phyloP scores from a whole-genome alignment of 441 rosid genomes.

The Jatropha podagrica region DNA sequence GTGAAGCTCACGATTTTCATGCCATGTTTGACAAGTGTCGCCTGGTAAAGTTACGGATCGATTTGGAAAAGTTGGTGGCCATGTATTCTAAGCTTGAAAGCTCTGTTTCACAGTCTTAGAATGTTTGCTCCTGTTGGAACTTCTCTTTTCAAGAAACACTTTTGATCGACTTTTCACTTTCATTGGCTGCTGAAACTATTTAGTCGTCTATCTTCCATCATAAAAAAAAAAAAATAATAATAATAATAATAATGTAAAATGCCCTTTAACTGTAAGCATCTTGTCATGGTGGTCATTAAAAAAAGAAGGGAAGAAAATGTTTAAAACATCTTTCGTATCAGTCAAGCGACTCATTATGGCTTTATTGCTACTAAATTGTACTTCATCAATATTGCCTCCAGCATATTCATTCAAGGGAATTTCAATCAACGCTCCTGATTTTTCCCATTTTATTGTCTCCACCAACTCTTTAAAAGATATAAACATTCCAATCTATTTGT shows the following conservation, averaged over 20 bases:
- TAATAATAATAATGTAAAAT: no score
- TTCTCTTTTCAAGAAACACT: background rate
- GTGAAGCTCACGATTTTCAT: background rate
- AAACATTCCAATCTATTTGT: no score
- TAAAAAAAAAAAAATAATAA: no score
- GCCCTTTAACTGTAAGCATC: background rate
- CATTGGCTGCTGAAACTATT: background rate
- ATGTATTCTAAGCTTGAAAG: background rate
- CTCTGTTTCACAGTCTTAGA: background rate
- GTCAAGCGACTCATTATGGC: background rate
- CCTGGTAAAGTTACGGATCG: background rate
- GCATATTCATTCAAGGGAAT: slow-evolving; percentile 12
- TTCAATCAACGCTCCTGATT: background rate
- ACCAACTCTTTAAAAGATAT: no score
- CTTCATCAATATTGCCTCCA: slow-evolving; percentile 17
- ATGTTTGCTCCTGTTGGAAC: slow-evolving; percentile 3
- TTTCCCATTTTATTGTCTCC: background rate
- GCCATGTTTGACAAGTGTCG: background rate
- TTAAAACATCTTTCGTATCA: background rate
- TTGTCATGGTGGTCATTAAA: background rate
- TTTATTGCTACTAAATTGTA: slow-evolving; percentile 2
- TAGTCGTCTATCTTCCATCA: background rate
- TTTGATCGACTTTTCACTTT: background rate
- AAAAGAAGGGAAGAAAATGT: background rate
- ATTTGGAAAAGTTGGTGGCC: background rate